Evolutionary conservation across 2,329 filamentous ascomycete genomes (phyloP), one percentile per base, ranked within the genome.

Genomic region (Fusarium succisae): DNA sequence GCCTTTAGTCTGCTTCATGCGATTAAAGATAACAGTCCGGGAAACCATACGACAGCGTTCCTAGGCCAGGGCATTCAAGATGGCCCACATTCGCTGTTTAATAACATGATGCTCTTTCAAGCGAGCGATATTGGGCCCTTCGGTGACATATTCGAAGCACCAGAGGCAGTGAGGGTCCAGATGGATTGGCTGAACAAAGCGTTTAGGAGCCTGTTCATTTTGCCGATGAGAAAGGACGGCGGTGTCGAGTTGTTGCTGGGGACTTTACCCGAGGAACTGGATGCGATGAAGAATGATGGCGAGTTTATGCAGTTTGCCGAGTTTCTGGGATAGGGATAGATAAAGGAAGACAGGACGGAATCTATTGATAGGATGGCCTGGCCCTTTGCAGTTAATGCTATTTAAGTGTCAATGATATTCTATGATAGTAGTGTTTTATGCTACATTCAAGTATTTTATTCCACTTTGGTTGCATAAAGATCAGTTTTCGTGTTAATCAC

Each of bases 141-240:
- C 15, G 47, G 47, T 10, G 47, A 18, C 2, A 18, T 32, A 6
- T 51, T 51, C 5, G 47, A 51, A 18, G 47, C 47, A 30, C 47
- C 47, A 10, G 47, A 51, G 22, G 28, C 47, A 32, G 47, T 51
- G 28, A 51, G 47, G 15, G 47, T 51, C 6, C 47, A 51, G 28
- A 51, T 51, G 47, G 47, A 51, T 51, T 51, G 47, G 28, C 28
- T 51, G 22, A 51, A 51, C 8, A 51, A 51, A 32, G 47, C 47
- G 2, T 51, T 51, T 12, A 51, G 47, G 12, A 32, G 47, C 10
- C 47, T 51, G 5, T 51, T 51, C 4, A 20, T 51, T 24, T 32
- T 51, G 22, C 47, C 47, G 15, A 24, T 24, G 47, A 51, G 47
- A 14, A 51, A 51, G 15, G 47, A 32, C 22, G 47, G 47, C 15